Evolutionary conservation across 164 flowering plant species (phyloP), one percentile per base, ranked within the genome.

Genomic region (Tinospora cordifolia): DNA sequence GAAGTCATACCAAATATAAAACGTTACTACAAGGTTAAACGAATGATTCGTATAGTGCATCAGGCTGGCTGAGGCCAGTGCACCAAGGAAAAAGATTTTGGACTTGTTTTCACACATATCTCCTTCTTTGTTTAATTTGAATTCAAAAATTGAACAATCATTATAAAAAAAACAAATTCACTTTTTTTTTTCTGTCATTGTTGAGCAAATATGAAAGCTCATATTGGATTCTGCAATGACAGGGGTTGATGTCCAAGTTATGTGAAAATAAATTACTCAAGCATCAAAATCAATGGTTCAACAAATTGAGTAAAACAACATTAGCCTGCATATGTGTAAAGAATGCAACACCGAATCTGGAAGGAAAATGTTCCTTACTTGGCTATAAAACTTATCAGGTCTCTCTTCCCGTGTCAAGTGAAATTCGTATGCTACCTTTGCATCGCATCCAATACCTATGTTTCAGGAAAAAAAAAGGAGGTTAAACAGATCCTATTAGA

Each of bases 371-470:
- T 58, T 9, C 27, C 39, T n/a, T 81, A 87, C 93, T 90, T 85
- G 93, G 75, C 84, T 87, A 69, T 69, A 73, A 64, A 87, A 89
- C 78, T 85, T 89, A 68, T 81, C 84, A 38, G 91, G 94, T 71
- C 83, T 86, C 76, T 84, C 90, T 76, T 87, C 88, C 74, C 94
- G 83, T 3, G 70, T 80, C 63, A 77, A 66, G 68, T 89, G 94
- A 76, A 89, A 84, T 67, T 89, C 89, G 76, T 85, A 85, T 5
- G 94, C 94, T 73, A 89, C 91, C 84, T 89, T 89, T 49, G 93
- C 91, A 78, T 89, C 94, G 74, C 94, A 89, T 72, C 94, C 94
- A 72, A 89, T 85, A 69, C 94, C 94, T 89, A 51, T 25, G 24
- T 34, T n/a, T n/a, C n/a, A 72, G 26, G 63, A 24, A 24, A 62